Conservation (phyloP, 2,329 filamentous ascomycete species). For the Lachnellula suecica region DNA sequence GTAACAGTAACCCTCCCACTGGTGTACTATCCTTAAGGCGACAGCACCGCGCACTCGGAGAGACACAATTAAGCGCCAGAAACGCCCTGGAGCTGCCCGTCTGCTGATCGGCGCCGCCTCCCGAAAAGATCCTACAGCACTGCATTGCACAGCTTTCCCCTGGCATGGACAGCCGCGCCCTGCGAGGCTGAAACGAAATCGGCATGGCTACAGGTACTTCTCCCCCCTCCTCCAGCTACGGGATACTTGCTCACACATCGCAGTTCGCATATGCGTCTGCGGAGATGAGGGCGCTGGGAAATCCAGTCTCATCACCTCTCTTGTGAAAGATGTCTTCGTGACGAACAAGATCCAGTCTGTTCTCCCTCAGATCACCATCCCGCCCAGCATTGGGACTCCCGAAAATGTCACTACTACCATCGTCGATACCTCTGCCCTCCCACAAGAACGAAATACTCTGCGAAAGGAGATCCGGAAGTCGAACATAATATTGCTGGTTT, state of each 20-base stretch:
- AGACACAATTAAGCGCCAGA: neutral
- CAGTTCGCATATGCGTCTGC: slow-evolving; percentile 90
- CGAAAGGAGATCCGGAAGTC: slow-evolving; percentile 94
- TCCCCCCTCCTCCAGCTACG: neutral
- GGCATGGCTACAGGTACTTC: slow-evolving; percentile 30
- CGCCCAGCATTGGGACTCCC: slow-evolving; percentile 86
- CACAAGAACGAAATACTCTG: slow-evolving; percentile 86
- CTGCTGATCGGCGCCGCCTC: neutral
- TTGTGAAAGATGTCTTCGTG: slow-evolving; percentile 97
- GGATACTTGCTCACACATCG: slow-evolving; percentile 11
- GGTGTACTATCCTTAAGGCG: too few relatives aligned
- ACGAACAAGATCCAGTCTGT: slow-evolving; percentile 93
- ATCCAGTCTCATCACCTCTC: slow-evolving; percentile 87
- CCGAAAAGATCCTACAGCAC: neutral
- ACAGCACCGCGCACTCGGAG: neutral
- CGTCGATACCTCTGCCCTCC: slow-evolving; percentile 93
- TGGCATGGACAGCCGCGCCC: slow-evolving; percentile 21
- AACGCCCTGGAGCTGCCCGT: too few relatives aligned
- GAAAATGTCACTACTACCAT: slow-evolving; percentile 98
- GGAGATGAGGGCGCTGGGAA: slow-evolving; percentile 96
- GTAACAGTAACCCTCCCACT: neutral
- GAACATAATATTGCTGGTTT: slow-evolving; percentile 95
- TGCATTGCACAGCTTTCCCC: neutral
- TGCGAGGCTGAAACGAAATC: slow-evolving; percentile 25
- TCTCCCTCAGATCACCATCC: slow-evolving; percentile 91